These are phyloP conservation scores for Globomyces sp. DNA, from an alignment of 371 early-diverging fungal genomes.

Conservation along the genomic window DNA sequence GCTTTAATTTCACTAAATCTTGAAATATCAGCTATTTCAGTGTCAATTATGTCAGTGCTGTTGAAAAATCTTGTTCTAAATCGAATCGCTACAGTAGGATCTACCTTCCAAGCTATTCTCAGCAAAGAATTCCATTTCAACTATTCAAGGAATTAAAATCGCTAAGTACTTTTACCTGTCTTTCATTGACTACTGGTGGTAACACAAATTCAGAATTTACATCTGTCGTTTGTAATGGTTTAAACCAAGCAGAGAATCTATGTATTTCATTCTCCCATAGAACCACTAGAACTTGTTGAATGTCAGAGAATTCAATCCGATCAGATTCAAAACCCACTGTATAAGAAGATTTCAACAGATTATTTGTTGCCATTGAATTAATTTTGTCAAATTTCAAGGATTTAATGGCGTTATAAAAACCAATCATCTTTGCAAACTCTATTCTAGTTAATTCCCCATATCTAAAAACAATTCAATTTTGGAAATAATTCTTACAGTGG, in stretches of 20 bases:
- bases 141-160: no score
- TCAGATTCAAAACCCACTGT: background rate
- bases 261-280: conserved; percentile 86
- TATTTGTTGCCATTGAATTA: background rate
- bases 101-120: conserved; percentile 76
- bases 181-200: conserved; percentile 46
- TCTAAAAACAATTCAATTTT: background rate
- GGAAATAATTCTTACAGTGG: conserved; percentile 46
- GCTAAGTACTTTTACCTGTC: conserved; percentile 30
- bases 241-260: conserved; percentile 77
- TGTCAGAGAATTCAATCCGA: conserved; percentile 48
- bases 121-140: conserved; percentile 69
- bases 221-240: conserved; percentile 54
- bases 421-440: conserved; percentile 67
- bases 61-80: conserved; percentile 71
- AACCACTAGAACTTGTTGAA: conserved; percentile 65
- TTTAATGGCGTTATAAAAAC: conserved; percentile 64
- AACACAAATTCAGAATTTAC: conserved; percentile 37
- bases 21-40: conserved; percentile 66
- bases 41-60: conserved; percentile 54
- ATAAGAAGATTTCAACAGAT: background rate
- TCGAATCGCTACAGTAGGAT: conserved; percentile 77
- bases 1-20: conserved; percentile 66
- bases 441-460: conserved; percentile 42
- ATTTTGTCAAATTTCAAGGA: conserved; percentile 21